Evolutionary conservation across 2,329 filamentous ascomycete genomes (phyloP).

Genomic region (Venturia asperata): DNA sequence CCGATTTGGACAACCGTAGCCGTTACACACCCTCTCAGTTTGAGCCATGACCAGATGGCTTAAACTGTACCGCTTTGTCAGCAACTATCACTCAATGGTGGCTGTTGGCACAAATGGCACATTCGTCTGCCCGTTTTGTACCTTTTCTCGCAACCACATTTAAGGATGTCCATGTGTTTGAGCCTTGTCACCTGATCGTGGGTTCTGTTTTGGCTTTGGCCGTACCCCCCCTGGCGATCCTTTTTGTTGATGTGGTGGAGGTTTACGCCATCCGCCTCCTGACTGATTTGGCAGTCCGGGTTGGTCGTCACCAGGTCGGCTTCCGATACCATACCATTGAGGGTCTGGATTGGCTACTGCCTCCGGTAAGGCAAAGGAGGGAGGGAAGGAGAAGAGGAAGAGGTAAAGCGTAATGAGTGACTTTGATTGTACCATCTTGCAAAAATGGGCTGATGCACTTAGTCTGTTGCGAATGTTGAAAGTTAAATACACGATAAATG

Average conservation of each 20-base stretch:
- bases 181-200: background rate
- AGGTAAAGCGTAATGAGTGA: constrained; percentile 13
- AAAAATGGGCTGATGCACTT: background rate
- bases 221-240: background rate
- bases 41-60: too few relatives aligned
- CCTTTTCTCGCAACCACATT: too few relatives aligned
- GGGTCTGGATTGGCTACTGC: background rate
- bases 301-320: background rate
- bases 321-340: constrained; percentile 5
- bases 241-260: background rate
- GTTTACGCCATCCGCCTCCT: background rate
- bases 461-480: background rate
- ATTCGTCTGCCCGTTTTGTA: too few relatives aligned
- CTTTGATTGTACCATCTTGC: constrained; percentile 7
- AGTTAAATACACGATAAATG: too few relatives aligned
- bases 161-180: too few relatives aligned
- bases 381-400: constrained; percentile 12
- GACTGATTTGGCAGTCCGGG: background rate
- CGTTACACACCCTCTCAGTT: too few relatives aligned
- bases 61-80: too few relatives aligned
- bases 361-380: background rate
- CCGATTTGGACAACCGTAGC: too few relatives aligned
- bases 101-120: too few relatives aligned
- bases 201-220: background rate
- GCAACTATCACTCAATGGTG: too few relatives aligned